Conservation (phyloP, 768 basidiomycete species). For the Tricholoma hemisulphureum region DNA sequence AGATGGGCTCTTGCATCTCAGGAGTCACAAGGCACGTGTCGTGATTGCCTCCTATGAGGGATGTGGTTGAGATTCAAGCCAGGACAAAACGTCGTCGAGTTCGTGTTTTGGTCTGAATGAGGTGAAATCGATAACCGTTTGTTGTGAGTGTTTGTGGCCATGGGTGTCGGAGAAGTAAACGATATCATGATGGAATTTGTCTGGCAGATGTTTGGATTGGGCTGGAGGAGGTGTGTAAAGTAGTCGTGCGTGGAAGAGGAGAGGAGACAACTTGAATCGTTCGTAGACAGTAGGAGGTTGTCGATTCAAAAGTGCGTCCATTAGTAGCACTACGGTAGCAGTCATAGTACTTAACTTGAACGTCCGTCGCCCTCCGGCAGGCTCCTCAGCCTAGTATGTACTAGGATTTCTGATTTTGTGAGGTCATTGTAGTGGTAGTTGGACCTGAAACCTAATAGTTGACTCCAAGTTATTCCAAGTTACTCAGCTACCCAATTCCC, state of each 20-base stretch:
- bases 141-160: constrained; percentile 28
- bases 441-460: too few relatives aligned
- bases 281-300: neutral
- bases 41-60: constrained; percentile 46
- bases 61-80: constrained; percentile 31
- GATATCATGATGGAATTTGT: constrained; percentile 25
- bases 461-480: too few relatives aligned
- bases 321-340: too few relatives aligned
- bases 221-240: neutral
- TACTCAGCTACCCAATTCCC: too few relatives aligned
- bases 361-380: too few relatives aligned
- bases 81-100: constrained; percentile 27
- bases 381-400: too few relatives aligned
- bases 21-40: constrained; percentile 28
- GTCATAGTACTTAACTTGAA: too few relatives aligned
- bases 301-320: neutral
- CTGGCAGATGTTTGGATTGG: neutral
- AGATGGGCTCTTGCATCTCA: constrained; percentile 10
- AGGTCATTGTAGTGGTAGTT: too few relatives aligned
- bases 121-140: constrained; percentile 37
- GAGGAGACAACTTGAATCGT: neutral
- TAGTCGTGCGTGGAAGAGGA: neutral
- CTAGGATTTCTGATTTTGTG: too few relatives aligned
- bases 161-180: constrained; percentile 43
- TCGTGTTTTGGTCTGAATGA: constrained; percentile 33